Evolutionary conservation across 2,329 filamentous ascomycete species (phyloP), one percentile per base, ranked within the genome.

Genomic region (Fusarium virguliforme): DNA sequence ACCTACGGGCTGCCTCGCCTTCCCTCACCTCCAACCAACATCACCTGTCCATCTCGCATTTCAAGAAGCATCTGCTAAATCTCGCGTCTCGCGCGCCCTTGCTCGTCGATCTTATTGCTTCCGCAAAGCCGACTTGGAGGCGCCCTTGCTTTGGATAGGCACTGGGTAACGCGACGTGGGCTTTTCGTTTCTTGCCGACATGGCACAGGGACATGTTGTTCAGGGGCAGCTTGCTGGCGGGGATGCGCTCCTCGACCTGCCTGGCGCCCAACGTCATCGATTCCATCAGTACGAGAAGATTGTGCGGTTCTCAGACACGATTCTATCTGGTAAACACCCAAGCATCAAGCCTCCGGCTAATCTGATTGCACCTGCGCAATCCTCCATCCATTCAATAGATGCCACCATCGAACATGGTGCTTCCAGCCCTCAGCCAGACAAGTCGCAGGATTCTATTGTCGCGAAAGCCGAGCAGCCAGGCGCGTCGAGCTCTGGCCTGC

Each of bases 251-350:
- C 65, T 75, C 50, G 53, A 54, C 68, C 79, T 76, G 37, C 79
- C 83, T 61, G 79, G 85, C 68, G 84, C 86, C 67, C 86, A 89
- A 72, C 79, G 85, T 64, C 83, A 86, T 76, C 89, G 91, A 77
- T 82, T 91, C 55, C 81, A 85, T 58, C 89, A 95, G 81, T 96
- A 94, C 84, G 88, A 92, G 78, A 94, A 91, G 83, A 92, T 98
- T 76, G 80, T 97, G 77, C 89, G 86, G 74, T 90, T 98, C 81
- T 91, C 91, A 81, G 92, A 97, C 84, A 87, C 90, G 74, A 88
- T 98, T 75, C 85, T 96, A 78, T 89, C 93, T 80, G 94, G 95
- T 78, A 90, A 87, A 75, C 92, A 95, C 77, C 86, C 89, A 55
- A 86, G 83, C 75, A 86, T 91, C 81, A 90, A 89, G 78, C 79